Percentiles rank a stretch among this genome's conserved stretches.
Conservation (phyloP, 2,329 filamentous ascomycete genomes). For the Verticillium klebahnii region DNA sequence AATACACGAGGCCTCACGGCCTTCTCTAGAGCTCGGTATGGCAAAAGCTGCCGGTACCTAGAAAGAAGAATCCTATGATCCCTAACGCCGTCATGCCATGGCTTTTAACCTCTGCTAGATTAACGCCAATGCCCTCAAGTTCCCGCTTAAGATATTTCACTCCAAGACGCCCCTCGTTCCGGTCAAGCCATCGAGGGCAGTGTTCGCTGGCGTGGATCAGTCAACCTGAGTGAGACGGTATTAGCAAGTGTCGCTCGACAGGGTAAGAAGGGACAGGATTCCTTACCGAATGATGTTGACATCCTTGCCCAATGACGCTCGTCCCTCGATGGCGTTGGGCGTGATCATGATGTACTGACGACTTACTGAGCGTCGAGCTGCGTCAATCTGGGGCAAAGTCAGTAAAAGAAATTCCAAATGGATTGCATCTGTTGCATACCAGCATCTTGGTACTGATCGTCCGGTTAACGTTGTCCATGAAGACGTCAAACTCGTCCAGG, state of each 20-base stretch:
- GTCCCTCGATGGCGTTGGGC: slow-evolving; percentile 72
- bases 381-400: slow-evolving; percentile 56
- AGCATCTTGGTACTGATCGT: slow-evolving; percentile 93
- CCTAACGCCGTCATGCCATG: not conserved
- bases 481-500: slow-evolving; percentile 97
- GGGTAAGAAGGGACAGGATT: not conserved
- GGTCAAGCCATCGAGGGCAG: slow-evolving; percentile 22
- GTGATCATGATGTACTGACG: slow-evolving; percentile 96
- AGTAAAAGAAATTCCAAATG: not conserved
- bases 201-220: slow-evolving; percentile 54
- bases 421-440: slow-evolving; percentile 44
- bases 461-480: slow-evolving; percentile 97
- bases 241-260: slow-evolving; percentile 17
- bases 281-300: slow-evolving; percentile 72
- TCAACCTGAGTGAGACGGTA: slow-evolving; percentile 35
- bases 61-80: not conserved
- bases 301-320: slow-evolving; percentile 56
- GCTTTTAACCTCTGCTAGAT: not conserved
- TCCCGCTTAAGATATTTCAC: not conserved
- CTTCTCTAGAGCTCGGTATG: not conserved
- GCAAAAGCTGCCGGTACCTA: not conserved
- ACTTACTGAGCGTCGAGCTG: slow-evolving; percentile 80
- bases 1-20: not conserved
- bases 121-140: not conserved
- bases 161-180: not conserved